These are phyloP conservation scores for Tolypocladium tundrense DNA, from an alignment of 2,329 filamentous ascomycete species.

Conservation along the genomic window DNA sequence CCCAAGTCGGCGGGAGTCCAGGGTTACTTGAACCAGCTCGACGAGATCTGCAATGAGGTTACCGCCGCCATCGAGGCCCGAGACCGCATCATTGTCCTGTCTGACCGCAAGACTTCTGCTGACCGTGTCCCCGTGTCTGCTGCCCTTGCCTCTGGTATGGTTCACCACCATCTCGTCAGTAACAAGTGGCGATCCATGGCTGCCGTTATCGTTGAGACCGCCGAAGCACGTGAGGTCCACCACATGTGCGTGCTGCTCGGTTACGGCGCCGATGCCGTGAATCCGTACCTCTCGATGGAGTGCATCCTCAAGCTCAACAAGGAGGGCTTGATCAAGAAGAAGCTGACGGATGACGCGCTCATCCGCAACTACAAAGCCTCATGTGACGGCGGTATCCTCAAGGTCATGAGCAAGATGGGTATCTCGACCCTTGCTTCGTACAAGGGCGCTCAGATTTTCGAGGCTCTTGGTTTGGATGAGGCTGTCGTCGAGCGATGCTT, in stretches of 20 bases:
- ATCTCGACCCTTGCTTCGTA: constrained; percentile 94
- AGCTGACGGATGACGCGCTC: constrained; percentile 68
- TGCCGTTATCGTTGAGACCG: constrained; percentile 82
- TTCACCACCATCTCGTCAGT: constrained; percentile 88
- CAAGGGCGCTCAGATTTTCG: constrained; percentile 97
- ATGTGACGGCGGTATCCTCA: constrained; percentile 89
- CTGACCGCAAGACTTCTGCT: constrained; percentile 74
- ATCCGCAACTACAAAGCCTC: constrained; percentile 97
- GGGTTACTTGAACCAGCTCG: constrained; percentile 79
- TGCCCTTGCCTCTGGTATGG: constrained; percentile 80
- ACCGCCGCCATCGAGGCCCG: constrained; percentile 74
- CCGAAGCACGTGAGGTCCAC: constrained; percentile 92
- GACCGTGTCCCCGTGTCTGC: constrained; percentile 80
- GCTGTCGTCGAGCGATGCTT: constrained; percentile 90
- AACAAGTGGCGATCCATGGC: constrained; percentile 92
- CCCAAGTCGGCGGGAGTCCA: constrained; percentile 72
- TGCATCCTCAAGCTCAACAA: constrained; percentile 95
- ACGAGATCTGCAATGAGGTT: constrained; percentile 76
- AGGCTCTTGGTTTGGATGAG: constrained; percentile 88
- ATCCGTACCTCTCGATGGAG: constrained; percentile 91
- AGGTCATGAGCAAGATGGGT: constrained; percentile 99
- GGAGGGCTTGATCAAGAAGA: constrained; percentile 85
- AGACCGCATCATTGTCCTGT: constrained; percentile 80
- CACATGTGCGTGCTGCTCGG: constrained; percentile 98
- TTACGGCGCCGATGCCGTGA: constrained; percentile 89